Conservation (phyloP, 164 flowering plant species). For the Cinnamomum chago region DNA sequence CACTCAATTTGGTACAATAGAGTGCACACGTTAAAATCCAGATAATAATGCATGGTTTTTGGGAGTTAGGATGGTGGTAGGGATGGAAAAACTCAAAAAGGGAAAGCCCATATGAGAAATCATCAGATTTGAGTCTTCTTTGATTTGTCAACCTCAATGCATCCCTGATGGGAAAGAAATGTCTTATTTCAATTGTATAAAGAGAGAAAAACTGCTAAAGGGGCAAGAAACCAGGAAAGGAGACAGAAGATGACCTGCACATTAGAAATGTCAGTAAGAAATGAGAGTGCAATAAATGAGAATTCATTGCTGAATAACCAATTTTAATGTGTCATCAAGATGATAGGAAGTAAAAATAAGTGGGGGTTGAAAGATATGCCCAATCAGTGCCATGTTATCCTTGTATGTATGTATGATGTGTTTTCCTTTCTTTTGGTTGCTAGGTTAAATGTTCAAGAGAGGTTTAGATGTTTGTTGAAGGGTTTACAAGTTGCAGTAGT, state of each 20-base stretch:
- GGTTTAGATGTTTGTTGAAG: neutral
- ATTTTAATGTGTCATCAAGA: neutral
- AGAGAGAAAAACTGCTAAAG: too few relatives aligned
- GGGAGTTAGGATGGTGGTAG: neutral
- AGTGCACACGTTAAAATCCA: constrained; percentile 3
- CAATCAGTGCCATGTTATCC: neutral
- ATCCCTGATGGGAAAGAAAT: neutral
- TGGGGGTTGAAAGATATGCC: too few relatives aligned
- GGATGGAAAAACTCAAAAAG: neutral
- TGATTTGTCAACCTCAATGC: neutral
- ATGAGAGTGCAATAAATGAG: neutral
- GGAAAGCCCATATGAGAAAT: neutral
- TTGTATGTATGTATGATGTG: neutral
- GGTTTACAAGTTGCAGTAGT: neutral
- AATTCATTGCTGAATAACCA: too few relatives aligned
- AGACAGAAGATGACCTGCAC: neutral
- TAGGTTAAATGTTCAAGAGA: neutral
- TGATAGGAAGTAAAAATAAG: neutral
- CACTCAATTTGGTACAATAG: constrained; percentile 14
- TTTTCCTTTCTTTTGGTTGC: neutral
- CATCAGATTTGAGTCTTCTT: neutral
- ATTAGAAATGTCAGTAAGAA: neutral
- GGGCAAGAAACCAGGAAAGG: too few relatives aligned
- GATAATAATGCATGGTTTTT: neutral
- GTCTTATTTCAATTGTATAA: neutral